Evolutionary conservation across 345 rosid genomes (phyloP), one percentile per base, ranked within the genome.

Genomic region (Abelmoschus esculentus): DNA sequence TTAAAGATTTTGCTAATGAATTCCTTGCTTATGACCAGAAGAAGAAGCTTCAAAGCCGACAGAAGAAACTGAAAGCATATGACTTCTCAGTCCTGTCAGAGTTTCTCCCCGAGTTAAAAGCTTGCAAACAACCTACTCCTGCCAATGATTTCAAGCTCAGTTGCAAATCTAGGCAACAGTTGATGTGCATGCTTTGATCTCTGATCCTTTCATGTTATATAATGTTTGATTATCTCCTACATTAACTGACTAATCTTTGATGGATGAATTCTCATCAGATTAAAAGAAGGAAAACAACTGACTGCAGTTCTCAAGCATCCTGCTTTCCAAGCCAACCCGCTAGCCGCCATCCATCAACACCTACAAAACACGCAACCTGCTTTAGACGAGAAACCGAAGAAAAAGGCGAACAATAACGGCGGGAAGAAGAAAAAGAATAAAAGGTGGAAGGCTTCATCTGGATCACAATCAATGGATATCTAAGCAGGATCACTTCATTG

Each of bases 61-160:
- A 86, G 75, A 87, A 81, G 80, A 91, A 87, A 75, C 80, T 90
- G 79, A 90, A 84, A 77, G 89, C 83, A 18, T 86, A 83, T 75
- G 89, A 90, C 66, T 88, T 95, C 67, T 74, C 99, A 44, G 18
- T 72, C 15, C 93, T 91, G 60, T 76, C 89, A 0, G 96, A 95
- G 49, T 85, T 86, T 80, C 97, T 95, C 56, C 99, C 96, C 0
- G 96, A 89, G 73, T 54, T 83, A 52, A 83, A 76, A 69, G 67
- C 63, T 77, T 68, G 85, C 12, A 72, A 71, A 63, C 78, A 84
- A 73, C 72, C 70, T 69, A 72, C 72, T 70, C 72, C 81, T 38
- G 75, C 77, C 17, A 75, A 79, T 2, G 74, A 86, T 61, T 59
- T 81, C 70, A 95, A 86, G 86, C 74, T 95, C 74, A 88, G 85